phyloP scores from a whole-genome alignment of 2,329 filamentous ascomycete genomes.

The Neopestalotiopsis rosae region DNA sequence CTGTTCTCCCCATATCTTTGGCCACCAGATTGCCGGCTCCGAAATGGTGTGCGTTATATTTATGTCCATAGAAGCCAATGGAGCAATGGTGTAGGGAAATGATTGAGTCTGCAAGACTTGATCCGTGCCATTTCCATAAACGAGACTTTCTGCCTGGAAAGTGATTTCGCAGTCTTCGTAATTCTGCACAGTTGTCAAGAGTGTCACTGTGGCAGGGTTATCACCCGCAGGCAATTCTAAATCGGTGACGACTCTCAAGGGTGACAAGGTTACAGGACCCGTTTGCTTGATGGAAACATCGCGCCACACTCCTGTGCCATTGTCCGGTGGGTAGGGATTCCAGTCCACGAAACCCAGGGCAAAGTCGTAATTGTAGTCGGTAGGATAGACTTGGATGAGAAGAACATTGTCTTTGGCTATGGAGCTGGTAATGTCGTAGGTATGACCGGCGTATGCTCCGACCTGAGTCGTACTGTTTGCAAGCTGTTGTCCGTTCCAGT shows the following conservation, averaged over 20 bases:
- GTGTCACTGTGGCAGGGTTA: slow-evolving; percentile 40
- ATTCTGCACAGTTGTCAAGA: slow-evolving; percentile 46
- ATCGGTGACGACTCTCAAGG: slow-evolving; percentile 51
- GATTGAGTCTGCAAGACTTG: not conserved
- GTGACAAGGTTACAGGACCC: slow-evolving; percentile 51
- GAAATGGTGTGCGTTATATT: slow-evolving; percentile 42
- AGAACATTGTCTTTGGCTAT: slow-evolving; percentile 52
- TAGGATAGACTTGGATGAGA: slow-evolving; percentile 60
- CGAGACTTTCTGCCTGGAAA: slow-evolving; percentile 39
- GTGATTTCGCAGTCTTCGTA: slow-evolving; percentile 45
- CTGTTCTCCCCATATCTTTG: slow-evolving; percentile 62
- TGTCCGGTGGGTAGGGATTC: slow-evolving; percentile 67
- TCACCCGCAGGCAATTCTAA: slow-evolving; percentile 37
- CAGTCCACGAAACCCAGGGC: slow-evolving; percentile 66
- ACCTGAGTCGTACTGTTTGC: slow-evolving; percentile 53
- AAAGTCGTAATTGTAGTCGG: slow-evolving; percentile 63
- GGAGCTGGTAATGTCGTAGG: slow-evolving; percentile 58
- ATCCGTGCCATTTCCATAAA: slow-evolving; percentile 36
- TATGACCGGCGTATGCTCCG: slow-evolving; percentile 61
- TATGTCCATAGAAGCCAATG: slow-evolving; percentile 45
- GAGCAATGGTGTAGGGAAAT: slow-evolving; percentile 36
- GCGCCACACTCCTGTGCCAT: slow-evolving; percentile 68
- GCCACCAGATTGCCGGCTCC: slow-evolving; percentile 65
- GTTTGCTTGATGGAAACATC: slow-evolving; percentile 61
- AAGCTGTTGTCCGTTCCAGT: slow-evolving; percentile 60